Conservation (phyloP, 2,329 filamentous ascomycete species). For the Pseudogymnoascus sp. region DNA sequence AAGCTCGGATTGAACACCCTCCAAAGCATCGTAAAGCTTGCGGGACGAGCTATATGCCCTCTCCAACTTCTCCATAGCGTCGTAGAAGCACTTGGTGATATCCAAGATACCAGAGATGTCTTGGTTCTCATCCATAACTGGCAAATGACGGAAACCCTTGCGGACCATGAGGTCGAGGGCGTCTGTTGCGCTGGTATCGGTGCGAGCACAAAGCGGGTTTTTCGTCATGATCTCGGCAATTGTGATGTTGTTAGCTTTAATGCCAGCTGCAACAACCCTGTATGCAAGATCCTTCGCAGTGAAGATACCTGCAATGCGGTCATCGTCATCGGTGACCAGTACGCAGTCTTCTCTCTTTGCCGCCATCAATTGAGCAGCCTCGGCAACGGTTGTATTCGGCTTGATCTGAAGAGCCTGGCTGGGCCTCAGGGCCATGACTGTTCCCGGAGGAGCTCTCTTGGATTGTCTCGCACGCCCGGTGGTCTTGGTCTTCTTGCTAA, state of each 20-base stretch:
- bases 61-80: slow-evolving; percentile 99
- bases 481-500: slow-evolving; percentile 92
- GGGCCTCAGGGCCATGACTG: slow-evolving; percentile 89
- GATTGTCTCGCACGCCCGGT: slow-evolving; percentile 72
- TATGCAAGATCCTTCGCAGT: slow-evolving; percentile 98
- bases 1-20: slow-evolving; percentile 94
- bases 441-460: slow-evolving; percentile 91
- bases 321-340: slow-evolving; percentile 93
- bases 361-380: slow-evolving; percentile 97
- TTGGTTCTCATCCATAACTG: slow-evolving; percentile 99
- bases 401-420: slow-evolving; percentile 97
- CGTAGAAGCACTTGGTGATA: slow-evolving; percentile 99
- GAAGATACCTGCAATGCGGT: slow-evolving; percentile 96
- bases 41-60: slow-evolving; percentile 96
- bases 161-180: slow-evolving; percentile 96
- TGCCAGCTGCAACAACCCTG: slow-evolving; percentile 83
- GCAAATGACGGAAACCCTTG: slow-evolving; percentile 94
- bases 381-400: slow-evolving; percentile 83
- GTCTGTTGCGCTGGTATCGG: slow-evolving; percentile 96
- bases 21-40: slow-evolving; percentile 92
- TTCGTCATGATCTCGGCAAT: slow-evolving; percentile 99
- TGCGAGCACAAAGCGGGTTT: slow-evolving; percentile 94
- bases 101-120: slow-evolving; percentile 97
- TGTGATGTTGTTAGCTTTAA: slow-evolving; percentile 82
- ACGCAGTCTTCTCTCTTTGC: slow-evolving; percentile 98